Evolutionary conservation across 2,329 filamentous ascomycete genomes (phyloP).

Genomic region (Ilyonectria mors-panacis): DNA sequence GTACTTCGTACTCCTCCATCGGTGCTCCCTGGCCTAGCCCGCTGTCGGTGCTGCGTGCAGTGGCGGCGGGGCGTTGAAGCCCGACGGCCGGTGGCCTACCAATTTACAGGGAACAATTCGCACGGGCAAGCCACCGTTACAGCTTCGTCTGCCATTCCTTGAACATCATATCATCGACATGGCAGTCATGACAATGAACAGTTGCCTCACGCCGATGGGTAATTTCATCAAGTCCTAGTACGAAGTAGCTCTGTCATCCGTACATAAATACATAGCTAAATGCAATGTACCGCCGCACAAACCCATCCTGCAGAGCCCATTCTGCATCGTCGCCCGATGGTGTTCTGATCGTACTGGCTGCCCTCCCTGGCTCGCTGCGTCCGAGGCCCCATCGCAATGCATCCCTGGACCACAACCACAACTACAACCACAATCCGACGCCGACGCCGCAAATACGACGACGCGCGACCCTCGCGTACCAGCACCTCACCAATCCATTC

Average conservation of each 20-base stretch:
- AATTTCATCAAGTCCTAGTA: background rate
- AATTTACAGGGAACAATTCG: constrained; percentile 1
- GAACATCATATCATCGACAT: background rate
- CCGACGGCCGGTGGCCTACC: background rate
- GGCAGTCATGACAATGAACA: background rate
- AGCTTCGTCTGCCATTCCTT: background rate
- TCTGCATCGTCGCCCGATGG: constrained; percentile 11
- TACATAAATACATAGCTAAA: background rate
- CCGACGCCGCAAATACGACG: constrained; percentile 21
- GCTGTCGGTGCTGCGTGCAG: background rate
- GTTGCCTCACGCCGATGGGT: background rate
- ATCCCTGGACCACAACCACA: constrained; percentile 25
- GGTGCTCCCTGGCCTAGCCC: background rate
- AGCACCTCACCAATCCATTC: constrained; percentile 14
- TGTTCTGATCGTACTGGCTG: constrained; percentile 21
- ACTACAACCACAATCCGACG: constrained; percentile 23
- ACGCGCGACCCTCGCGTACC: constrained; percentile 21
- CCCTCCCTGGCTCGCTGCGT: constrained; percentile 13
- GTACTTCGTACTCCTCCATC: background rate
- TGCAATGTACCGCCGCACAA: background rate
- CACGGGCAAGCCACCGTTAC: constrained; percentile 6
- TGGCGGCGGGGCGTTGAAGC: background rate
- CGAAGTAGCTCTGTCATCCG: background rate
- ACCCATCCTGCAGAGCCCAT: background rate
- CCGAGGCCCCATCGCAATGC: constrained; percentile 4